Conservation (phyloP, 345 rosid genomes). For the Adansonia digitata region DNA sequence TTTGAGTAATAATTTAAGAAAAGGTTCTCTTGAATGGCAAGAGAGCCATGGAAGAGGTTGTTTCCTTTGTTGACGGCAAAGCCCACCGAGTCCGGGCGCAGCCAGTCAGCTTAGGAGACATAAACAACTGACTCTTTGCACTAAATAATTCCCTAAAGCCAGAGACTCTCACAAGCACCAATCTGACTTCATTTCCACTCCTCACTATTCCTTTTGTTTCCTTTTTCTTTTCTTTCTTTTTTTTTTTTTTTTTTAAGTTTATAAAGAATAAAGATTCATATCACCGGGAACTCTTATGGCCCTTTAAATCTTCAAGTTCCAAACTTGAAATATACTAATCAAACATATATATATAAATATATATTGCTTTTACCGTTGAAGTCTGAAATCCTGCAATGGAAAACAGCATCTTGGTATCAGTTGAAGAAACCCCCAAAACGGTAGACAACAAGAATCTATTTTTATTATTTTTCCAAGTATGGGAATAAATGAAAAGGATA, state of each 20-base stretch:
- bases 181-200: slow-evolving; percentile 43
- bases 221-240: slow-evolving; percentile 18
- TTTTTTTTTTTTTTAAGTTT: slow-evolving; percentile 25
- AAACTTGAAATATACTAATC: slow-evolving; percentile 41
- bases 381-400: slow-evolving; percentile 62
- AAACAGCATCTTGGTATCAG: slow-evolving; percentile 88
- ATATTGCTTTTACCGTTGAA: slow-evolving; percentile 42
- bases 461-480: slow-evolving; percentile 13
- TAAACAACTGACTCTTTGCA: slow-evolving; percentile 37
- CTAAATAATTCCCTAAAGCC: slow-evolving; percentile 44
- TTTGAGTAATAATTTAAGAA: slow-evolving; percentile 27
- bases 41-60: slow-evolving; percentile 45
- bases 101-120: slow-evolving; percentile 51
- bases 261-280: slow-evolving; percentile 27
- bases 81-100: slow-evolving; percentile 56
- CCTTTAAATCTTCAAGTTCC: slow-evolving; percentile 53
- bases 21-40: slow-evolving; percentile 49
- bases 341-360: slow-evolving; percentile 1
- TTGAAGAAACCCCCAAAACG: slow-evolving; percentile 61
- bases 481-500: slow-evolving; percentile 41
- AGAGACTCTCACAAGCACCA: slow-evolving; percentile 42
- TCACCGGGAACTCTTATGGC: slow-evolving; percentile 21
- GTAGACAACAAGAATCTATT: slow-evolving; percentile 78
- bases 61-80: slow-evolving; percentile 54
- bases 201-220: slow-evolving; percentile 28